Percentiles rank a stretch among this genome's conserved stretches.
Conservation (phyloP, 805 yeast species). For the Kluyveromyces aestuarii region DNA sequence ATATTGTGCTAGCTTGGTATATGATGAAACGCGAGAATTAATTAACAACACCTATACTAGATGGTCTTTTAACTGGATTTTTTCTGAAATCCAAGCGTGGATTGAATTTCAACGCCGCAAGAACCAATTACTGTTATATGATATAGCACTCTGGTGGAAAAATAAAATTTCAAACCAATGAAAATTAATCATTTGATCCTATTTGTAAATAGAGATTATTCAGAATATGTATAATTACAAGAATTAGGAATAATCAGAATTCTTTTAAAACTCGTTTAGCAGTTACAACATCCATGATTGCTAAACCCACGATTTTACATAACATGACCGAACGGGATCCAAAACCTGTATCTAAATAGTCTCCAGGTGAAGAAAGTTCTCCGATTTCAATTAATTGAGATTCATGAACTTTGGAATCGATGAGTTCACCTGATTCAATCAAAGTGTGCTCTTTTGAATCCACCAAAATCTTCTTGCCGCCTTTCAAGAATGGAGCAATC, state of each 20-base stretch:
- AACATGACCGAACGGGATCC: slow-evolving; percentile 30
- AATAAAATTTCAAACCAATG: slow-evolving; percentile 3
- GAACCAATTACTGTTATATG: slow-evolving; percentile 22
- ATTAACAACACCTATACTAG: slow-evolving; percentile 10
- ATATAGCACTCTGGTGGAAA: slow-evolving; percentile 23
- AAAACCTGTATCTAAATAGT: neutral
- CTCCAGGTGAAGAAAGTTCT: slow-evolving; percentile 19
- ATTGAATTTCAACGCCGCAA: slow-evolving; percentile 19
- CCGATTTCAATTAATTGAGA: slow-evolving; percentile 40
- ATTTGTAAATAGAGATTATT: neutral
- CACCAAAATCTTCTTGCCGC: slow-evolving; percentile 34
- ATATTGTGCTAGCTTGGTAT: slow-evolving; percentile 78
- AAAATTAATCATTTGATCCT: neutral
- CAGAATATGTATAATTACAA: neutral
- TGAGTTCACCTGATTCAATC: slow-evolving; percentile 58
- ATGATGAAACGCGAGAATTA: slow-evolving; percentile 49
- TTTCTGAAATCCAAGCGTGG: slow-evolving; percentile 19
- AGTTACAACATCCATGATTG: slow-evolving; percentile 54
- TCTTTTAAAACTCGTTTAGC: slow-evolving; percentile 34
- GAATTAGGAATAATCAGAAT: neutral
- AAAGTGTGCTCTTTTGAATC: slow-evolving; percentile 51
- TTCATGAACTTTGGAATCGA: slow-evolving; percentile 34
- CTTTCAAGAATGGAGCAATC: slow-evolving; percentile 27
- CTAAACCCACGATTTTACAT: slow-evolving; percentile 51
- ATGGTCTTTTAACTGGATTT: slow-evolving; percentile 22